A percentile compares a stretch with the other conserved stretches of the same genome.
phyloP scores from a whole-genome alignment of 305 asterid species.

The Andrographis paniculata region DNA sequence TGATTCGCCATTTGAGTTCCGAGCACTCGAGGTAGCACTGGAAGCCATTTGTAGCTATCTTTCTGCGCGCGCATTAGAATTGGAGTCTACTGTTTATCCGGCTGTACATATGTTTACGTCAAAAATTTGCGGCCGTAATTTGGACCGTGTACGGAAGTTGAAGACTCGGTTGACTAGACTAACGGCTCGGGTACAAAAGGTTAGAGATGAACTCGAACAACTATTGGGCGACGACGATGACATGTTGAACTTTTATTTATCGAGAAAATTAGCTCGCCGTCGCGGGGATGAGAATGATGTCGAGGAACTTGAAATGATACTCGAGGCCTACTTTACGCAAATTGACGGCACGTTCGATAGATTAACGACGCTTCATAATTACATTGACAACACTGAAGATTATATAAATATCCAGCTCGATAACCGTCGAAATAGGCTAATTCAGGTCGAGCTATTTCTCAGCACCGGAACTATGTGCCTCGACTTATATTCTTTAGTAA shows the following conservation, averaged over 20 bases:
- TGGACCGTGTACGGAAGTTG: conserved; percentile 57
- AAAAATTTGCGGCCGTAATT: conserved; percentile 67
- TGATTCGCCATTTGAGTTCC: conserved; percentile 87
- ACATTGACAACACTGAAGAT: conserved; percentile 89
- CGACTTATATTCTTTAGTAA: conserved; percentile 55
- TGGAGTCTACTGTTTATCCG: conserved; percentile 89
- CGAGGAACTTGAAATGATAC: conserved; percentile 95
- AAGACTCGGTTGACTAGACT: conserved; percentile 71
- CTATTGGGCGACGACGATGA: conserved; percentile 96
- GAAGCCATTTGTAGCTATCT: conserved; percentile 87
- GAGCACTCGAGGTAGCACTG: conserved; percentile 80
- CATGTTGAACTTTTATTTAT: conserved; percentile 92
- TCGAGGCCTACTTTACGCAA: conserved; percentile 97
- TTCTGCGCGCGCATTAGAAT: conserved; percentile 68
- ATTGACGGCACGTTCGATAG: conserved; percentile 83
- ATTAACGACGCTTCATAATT: conserved; percentile 80
- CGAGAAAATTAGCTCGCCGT: conserved; percentile 78
- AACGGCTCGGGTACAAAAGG: conserved; percentile 76
- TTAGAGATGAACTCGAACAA: conserved; percentile 94
- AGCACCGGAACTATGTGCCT: conserved; percentile 74
- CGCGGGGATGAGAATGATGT: conserved; percentile 86
- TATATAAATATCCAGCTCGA: conserved; percentile 96
- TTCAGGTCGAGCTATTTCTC: conserved; percentile 92
- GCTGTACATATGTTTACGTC: conserved; percentile 87
- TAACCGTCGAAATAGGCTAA: conserved; percentile 91